phyloP scores from a whole-genome alignment of 768 basidiomycete genomes.

The Sistotremastrum niveocremeum region DNA sequence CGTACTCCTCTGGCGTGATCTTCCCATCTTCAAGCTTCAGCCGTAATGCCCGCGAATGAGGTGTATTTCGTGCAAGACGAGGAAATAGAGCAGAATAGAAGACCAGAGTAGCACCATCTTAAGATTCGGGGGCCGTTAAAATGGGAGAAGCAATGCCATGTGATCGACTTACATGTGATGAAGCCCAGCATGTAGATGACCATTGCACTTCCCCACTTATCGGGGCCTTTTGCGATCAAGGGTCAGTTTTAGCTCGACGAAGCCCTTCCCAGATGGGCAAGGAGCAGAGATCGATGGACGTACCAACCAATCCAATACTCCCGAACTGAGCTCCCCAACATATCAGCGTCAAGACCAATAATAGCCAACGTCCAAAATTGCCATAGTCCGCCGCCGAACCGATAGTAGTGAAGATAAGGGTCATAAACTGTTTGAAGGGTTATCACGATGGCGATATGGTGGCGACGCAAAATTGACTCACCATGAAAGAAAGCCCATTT shows the following conservation, averaged over 20 bases:
- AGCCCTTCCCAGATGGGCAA: background rate
- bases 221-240: conserved; percentile 31
- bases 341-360: conserved; percentile 54
- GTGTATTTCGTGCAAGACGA: conserved; percentile 66
- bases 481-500: conserved; percentile 64
- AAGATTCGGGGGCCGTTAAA: background rate
- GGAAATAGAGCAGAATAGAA: conserved; percentile 74
- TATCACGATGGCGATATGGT: background rate
- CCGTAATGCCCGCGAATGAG: conserved; percentile 39
- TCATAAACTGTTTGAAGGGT: conserved; percentile 45
- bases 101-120: conserved; percentile 59
- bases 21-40: conserved; percentile 47
- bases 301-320: conserved; percentile 59
- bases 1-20: conserved; percentile 48
- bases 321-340: conserved; percentile 78
- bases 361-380: conserved; percentile 63
- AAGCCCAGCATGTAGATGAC: conserved; percentile 68
- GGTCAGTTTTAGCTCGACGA: background rate
- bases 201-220: conserved; percentile 67
- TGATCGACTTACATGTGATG: conserved; percentile 29
- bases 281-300: conserved; percentile 11
- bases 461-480: conserved; percentile 17
- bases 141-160: conserved; percentile 7
- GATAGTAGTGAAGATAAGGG: conserved; percentile 67
- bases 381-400: conserved; percentile 61